Evolutionary conservation across 192 early-diverging fungal species (phyloP), one percentile per base, ranked within the genome.

Genomic region (Chytriomyces sp.): DNA sequence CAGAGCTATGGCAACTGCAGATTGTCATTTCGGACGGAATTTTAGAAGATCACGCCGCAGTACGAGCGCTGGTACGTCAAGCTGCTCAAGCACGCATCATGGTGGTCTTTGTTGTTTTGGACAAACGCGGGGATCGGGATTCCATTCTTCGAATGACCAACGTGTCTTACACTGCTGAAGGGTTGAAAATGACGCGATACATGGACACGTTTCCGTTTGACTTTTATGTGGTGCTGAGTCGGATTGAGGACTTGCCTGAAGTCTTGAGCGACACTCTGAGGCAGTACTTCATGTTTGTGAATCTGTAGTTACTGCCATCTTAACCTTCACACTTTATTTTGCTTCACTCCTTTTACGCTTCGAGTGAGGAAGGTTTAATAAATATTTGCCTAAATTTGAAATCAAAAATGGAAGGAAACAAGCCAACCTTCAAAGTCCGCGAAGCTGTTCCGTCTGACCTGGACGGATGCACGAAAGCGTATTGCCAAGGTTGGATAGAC

Each of bases 201-300:
- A 88, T 99, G 73, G 94, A 97, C 61, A 94, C 93, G 10, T 99
- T 99, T 91, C 96, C 97, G 35, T 99, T 99, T 86, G 92, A 97
- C 78, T 97, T 97, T 85, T 99, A 95, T 79, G 91, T 98, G 57
- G 91, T 98, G 20, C 80, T 98, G 68, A 91, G 91, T 75, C 91
- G 98, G 79, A 92, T 98, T 79, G 91, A 94, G 75, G 86, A 88
- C 28, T 84, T 99, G 61, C 95, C 97, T 0, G 90, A 92, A 68
- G 94, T 95, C 6, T 84, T 99, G 61, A 86, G 94, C 16, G 96
- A 98, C 82, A 93, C 94, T n/a, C 86, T 99, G 45, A 89, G 97
- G 18, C 97, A 98, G 87, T 98, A 95, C 86, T 98, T 97, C 86
- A 91, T 89, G 69, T 90, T 97, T 78, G 92, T 96, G 18, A 85